Base-by-base conservation (phyloP, 1,284 basidiomycete genomes). In the Filobasidium uniguttulatum region DNA sequence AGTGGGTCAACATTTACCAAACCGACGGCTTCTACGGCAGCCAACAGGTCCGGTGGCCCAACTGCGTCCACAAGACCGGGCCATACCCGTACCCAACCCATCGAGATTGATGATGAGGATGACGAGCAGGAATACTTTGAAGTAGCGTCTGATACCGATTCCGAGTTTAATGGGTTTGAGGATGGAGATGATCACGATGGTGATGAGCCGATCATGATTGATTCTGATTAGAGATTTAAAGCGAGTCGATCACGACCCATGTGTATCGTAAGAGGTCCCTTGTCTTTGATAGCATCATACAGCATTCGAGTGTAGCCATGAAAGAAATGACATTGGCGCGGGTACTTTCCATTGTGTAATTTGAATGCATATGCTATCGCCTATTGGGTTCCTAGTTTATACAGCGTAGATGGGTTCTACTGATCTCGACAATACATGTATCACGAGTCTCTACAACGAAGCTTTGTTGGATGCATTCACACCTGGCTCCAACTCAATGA, bases 191-290 rank as follows among this genome's bases (percentile, higher is more conserved):
- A 56, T 38, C 12, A 38, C 28, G 60, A 62, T 41, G 59, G 61
- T n/a, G 57, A 63, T 28, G 66, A 63, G 38, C 55, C 65, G 14
- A 68, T 69, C 46, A 64, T 65, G 53, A 61, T 70, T 44, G 68
- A 70, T 54, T 63, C 61, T 5, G 66, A 68, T 55, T 66, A 55
- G 29, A 15, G 12, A 26, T 43, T n/a, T 5, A 14, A 20, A 19
- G n/a, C 5, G 17, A 22, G 20, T 40, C 5, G 37, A 40, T 19
- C 5, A n/a, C n/a, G 9, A 33, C 31, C 31, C 31, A 33, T 33
- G 10, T 33, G 31, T 33, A 33, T 33, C 31, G 9, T 10, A 33
- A n/a, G 9, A 33, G 9, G 31, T 33, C n/a, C n/a, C 31, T 10
- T 33, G 31, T n/a, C 31, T n/a, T n/a, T n/a, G n/a, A n/a, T n/a